phyloP scores from a whole-genome alignment of 2,329 filamentous ascomycete species.

The Leptographium radiaticola region DNA sequence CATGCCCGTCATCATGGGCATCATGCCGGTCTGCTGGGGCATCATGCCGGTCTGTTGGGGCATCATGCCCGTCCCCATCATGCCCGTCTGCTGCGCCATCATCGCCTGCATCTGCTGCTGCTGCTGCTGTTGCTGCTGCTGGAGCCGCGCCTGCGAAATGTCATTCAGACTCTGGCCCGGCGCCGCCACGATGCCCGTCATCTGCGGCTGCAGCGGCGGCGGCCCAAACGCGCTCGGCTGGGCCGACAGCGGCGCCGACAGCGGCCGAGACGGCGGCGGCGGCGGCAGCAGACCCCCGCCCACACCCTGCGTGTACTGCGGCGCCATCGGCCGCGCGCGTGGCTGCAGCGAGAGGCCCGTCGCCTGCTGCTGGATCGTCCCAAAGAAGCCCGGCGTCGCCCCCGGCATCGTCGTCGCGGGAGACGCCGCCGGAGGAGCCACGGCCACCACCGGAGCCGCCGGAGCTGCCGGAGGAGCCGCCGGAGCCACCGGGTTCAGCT shows the following conservation, averaged over 20 bases:
- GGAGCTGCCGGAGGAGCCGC: conserved; percentile 15
- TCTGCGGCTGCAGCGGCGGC: conserved; percentile 67
- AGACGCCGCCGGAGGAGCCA: conserved; percentile 18
- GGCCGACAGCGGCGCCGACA: conserved; percentile 77
- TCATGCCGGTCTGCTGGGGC: conserved; percentile 21
- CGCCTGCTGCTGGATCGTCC: conserved; percentile 19
- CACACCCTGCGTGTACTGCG: conserved; percentile 46
- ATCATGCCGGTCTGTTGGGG: conserved; percentile 12
- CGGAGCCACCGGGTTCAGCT: conserved; percentile 18
- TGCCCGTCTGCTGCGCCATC: conserved; percentile 20
- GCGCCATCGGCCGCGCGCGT: conserved; percentile 59
- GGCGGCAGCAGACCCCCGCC: conserved; percentile 56
- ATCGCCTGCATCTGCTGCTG: conserved; percentile 23
- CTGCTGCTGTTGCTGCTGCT: conserved; percentile 34
- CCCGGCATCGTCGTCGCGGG: conserved; percentile 28
- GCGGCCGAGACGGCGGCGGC: conserved; percentile 55
- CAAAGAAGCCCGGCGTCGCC: conserved; percentile 47
- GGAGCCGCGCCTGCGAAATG: conserved; percentile 51
- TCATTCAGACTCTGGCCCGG: conserved; percentile 68
- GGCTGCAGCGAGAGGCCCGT: conserved; percentile 15
- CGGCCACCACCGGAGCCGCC: conserved; percentile 14
- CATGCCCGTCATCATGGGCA: conserved; percentile 21
- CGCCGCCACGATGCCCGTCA: conserved; percentile 65
- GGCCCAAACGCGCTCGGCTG: conserved; percentile 61
- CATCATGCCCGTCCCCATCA: conserved; percentile 30